Percentiles rank a stretch among this genome's conserved stretches.
phyloP scores from a whole-genome alignment of 768 basidiomycete species.

The Suillus bovinus region DNA sequence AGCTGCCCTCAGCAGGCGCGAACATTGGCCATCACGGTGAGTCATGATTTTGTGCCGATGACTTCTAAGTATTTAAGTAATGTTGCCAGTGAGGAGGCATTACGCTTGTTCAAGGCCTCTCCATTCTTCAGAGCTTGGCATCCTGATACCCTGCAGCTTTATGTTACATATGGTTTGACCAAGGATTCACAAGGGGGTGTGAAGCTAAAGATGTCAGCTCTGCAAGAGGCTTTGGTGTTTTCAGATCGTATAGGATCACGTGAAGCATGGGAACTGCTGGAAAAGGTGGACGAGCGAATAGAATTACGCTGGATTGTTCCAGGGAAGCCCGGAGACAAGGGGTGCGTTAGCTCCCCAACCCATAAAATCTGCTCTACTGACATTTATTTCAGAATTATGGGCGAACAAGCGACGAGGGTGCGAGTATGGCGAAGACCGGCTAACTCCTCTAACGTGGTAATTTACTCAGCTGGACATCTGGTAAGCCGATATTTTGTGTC shows the following conservation, averaged over 20 bases:
- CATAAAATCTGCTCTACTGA: not conserved
- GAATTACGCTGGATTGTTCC: constrained; percentile 33
- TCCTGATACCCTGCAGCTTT: constrained; percentile 55
- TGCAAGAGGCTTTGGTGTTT: constrained; percentile 68
- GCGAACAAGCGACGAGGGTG: constrained; percentile 14
- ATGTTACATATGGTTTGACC: constrained; percentile 57
- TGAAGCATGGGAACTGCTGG: constrained; percentile 31
- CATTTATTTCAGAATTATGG: constrained; percentile 15
- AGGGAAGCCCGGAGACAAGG: constrained; percentile 5
- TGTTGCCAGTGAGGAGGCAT: constrained; percentile 57
- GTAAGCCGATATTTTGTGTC: constrained; percentile 17
- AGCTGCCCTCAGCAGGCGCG: constrained; percentile 51
- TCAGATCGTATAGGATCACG: constrained; percentile 36
- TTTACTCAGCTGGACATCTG: constrained; percentile 29
- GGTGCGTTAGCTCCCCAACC: constrained; percentile 14
- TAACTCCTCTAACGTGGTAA: constrained; percentile 30
- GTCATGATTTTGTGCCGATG: constrained; percentile 12
- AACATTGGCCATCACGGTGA: constrained; percentile 64
- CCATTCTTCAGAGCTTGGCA: constrained; percentile 78
- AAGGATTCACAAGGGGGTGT: constrained; percentile 39
- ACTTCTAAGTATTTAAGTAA: not conserved
- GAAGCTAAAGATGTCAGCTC: constrained; percentile 62
- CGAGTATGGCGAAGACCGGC: constrained; percentile 32
- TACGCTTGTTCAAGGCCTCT: constrained; percentile 43
- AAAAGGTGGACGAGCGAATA: constrained; percentile 26